Conservation (phyloP, 2,329 filamentous ascomycete genomes). For the Triangularia verruculosa region DNA sequence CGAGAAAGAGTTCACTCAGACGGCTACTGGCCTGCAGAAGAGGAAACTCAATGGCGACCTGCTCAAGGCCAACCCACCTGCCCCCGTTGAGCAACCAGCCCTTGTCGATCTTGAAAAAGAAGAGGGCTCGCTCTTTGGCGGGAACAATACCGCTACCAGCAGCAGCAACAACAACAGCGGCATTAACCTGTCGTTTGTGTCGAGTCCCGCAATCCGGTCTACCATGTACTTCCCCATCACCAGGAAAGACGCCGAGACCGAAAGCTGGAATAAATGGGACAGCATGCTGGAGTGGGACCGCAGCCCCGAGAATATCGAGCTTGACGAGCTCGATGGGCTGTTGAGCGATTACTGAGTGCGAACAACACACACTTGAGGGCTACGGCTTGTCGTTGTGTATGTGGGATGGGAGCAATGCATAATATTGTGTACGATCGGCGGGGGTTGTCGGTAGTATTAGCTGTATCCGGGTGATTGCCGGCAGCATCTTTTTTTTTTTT, state of each 20-base stretch:
- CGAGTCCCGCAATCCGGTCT: conserved; percentile 54
- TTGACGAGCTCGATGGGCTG: conserved; percentile 89
- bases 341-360: conserved; percentile 67
- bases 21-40: conserved; percentile 77
- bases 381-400: neutral
- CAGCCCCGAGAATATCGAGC: conserved; percentile 83
- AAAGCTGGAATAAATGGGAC: conserved; percentile 45
- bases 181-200: conserved; percentile 39
- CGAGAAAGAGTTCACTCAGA: conserved; percentile 95
- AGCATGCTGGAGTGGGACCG: conserved; percentile 57
- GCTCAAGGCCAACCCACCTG: conserved; percentile 21
- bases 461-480: neutral
- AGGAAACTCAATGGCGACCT: conserved; percentile 52
- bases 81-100: conserved; percentile 30
- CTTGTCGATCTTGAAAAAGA: conserved; percentile 43
- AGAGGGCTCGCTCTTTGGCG: conserved; percentile 52
- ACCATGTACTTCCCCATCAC: conserved; percentile 43
- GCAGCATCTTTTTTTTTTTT: neutral
- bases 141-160: neutral
- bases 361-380: neutral
- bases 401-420: conserved; percentile 1
- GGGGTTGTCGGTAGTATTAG: neutral
- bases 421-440: conserved; percentile 3
- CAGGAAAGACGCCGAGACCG: conserved; percentile 39
- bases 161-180: neutral